Evolutionary conservation across 2,329 filamentous ascomycete genomes (phyloP), one percentile per base, ranked within the genome.

Genomic region (Hyphodiscus sp.): DNA sequence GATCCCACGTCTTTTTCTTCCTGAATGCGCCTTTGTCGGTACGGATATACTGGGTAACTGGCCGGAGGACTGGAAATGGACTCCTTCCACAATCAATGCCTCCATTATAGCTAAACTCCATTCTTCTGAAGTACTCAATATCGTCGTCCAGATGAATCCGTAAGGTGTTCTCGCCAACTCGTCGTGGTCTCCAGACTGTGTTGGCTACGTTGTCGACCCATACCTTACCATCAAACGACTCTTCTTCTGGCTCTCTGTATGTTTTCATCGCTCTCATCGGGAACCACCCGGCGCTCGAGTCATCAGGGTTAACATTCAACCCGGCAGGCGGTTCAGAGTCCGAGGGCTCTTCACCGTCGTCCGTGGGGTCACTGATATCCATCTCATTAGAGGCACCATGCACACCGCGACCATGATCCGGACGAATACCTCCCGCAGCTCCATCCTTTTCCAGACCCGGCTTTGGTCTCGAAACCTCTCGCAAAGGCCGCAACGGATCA

Each of bases 1-100:
- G 51, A 53, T 66, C 64, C 65, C 65, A 66, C 10, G 41, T 41
- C 47, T 62, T 65, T 46, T 60, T 57, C 15, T 30, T 57, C 19
- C 44, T 33, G 38, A 50, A 38, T 13, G 33, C 20, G 9, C 30
- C 44, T 16, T 44, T 20, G 16, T 38, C 4, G 13, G 43, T 54
- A 13, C 47, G 52, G 19, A 60, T 23, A 26, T 63, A 63, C 30
- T 55, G 54, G n/a, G 51, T 51, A 1, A 59, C 41, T 6, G 54
- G 55, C 20, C 60, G 55, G 16, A 65, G 50, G 19, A 60, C 63
- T 16, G 63, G 64, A 49, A 61, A 65, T n/a, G 64, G 64, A 45
- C 51, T 58, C 41, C 57, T 47, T 30, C 61, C 63, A 55, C 63
- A 64, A 60, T 67, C 65, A n/a, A 65, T 53, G 30, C 63, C 63